Evolutionary conservation across 345 rosid species (phyloP), one percentile per base, ranked within the genome.

Genomic region (Populus deltoides): DNA sequence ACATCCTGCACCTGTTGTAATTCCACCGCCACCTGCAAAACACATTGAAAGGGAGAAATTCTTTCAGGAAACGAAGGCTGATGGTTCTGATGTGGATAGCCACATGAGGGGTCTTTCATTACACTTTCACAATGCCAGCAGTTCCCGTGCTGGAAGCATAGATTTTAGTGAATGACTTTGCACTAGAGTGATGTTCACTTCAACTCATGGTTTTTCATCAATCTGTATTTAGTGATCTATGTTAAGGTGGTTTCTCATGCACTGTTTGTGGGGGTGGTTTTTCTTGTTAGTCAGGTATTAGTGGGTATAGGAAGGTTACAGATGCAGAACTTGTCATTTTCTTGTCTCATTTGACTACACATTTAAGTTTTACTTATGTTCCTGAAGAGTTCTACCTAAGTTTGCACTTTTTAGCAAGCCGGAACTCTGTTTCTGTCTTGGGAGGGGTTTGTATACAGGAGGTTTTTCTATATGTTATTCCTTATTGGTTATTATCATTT

Each of bases 11-110:
- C 71, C 88, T 24, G 86, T 88, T 68, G 90, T 83, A n/a, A 91
- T 95, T 77, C 99, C 99, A 17, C 99, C 99, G 8, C 99, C 99
- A 13, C 98, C 99, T 66, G 89, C 99, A 72, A 93, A 92, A 81
- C 97, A 90, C 29, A 15, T 87, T 9, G 97, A 96, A 84, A 89
- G 99, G 89, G 98, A 96, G 77, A 91, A 55, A 22, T 96, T 92
- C 86, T 96, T 96, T 75, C 86, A 89, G 94, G 97, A 91, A 79
- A 93, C 90, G 77, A 93, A 87, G 84, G 85, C 75, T 3, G 98
- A 91, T 31, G 88, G 92, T 51, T 85, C 92, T 4, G 84, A 77
- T 25, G 68, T 87, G 70, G 77, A 87, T 33, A 91, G 88, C 76
- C 97, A 90, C 65, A 83, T 89, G 93, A 90, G 93, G 83, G 89